A percentile compares a stretch with the other conserved stretches of the same genome.
phyloP scores from a whole-genome alignment of 2,329 filamentous ascomycete genomes.

The Alternaria gansuensis region DNA sequence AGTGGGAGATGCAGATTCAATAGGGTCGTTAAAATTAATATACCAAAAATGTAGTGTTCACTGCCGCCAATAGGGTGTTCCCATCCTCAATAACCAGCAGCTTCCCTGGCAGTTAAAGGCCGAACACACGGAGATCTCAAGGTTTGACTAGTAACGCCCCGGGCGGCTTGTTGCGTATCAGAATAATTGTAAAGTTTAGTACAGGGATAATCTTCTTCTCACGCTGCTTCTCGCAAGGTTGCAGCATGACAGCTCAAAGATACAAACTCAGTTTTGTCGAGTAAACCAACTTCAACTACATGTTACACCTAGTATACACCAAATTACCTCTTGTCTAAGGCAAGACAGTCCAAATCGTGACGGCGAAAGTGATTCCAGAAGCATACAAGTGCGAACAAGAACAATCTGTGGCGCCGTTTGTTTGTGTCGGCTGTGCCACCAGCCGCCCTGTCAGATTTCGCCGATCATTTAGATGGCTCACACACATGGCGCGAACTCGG shows the following conservation, averaged over 20 bases:
- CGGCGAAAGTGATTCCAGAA: neutral
- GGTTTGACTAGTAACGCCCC: neutral
- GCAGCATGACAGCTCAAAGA: neutral
- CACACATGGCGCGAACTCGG: slow-evolving; percentile 1
- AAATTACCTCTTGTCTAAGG: neutral
- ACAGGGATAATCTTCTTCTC: slow-evolving; percentile 1
- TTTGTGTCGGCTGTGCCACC: slow-evolving; percentile 1
- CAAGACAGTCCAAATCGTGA: neutral
- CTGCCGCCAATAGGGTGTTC: neutral
- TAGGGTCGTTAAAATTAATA: neutral
- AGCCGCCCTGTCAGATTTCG: slow-evolving; percentile 6
- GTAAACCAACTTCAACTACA: neutral
- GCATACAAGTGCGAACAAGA: neutral
- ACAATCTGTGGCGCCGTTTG: neutral
- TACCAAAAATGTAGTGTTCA: neutral
- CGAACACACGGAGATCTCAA: slow-evolving; percentile 4
- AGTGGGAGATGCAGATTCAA: neutral
- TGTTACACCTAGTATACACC: neutral
- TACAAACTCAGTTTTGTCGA: neutral
- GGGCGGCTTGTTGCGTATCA: neutral
- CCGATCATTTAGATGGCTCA: neutral
- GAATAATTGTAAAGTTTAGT: neutral
- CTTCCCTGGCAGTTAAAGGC: neutral
- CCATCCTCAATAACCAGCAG: neutral
- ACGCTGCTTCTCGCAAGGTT: neutral